phyloP scores from a whole-genome alignment of 768 basidiomycete genomes.

The Russula griseocarnosa region DNA sequence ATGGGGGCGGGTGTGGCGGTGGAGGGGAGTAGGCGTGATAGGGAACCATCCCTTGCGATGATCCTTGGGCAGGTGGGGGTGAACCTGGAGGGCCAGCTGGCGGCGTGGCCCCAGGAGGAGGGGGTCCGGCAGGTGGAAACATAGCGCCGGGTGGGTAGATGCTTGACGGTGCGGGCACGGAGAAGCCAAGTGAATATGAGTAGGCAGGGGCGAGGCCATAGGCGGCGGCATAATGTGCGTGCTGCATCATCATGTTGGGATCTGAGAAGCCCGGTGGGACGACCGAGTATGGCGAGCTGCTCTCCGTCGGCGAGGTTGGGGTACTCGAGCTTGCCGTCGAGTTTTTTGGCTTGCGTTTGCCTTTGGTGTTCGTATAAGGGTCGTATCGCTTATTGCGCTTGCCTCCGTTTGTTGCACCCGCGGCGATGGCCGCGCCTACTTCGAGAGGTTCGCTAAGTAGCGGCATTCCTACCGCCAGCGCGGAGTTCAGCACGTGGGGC shows the following conservation, averaged over 20 bases:
- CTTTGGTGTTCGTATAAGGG: conserved; percentile 31
- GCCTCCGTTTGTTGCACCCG: conserved; percentile 17
- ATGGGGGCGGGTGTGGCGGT: conserved; percentile 4
- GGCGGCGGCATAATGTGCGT: conserved; percentile 25
- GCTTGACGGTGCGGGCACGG: conserved; percentile 16
- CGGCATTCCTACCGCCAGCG: conserved; percentile 26
- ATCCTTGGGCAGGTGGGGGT: conserved; percentile 9
- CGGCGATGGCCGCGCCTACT: conserved; percentile 13
- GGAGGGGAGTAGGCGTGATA: conserved; percentile 14
- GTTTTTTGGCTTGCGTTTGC: conserved; percentile 23
- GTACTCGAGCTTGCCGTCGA: conserved; percentile 14
- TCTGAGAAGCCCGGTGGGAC: conserved; percentile 20
- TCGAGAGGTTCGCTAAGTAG: conserved; percentile 26
- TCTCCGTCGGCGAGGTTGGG: conserved; percentile 24
- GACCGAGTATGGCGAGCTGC: conserved; percentile 10
- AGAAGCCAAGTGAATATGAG: conserved; percentile 23
- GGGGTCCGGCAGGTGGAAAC: conserved; percentile 19
- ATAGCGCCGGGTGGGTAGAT: conserved; percentile 10
- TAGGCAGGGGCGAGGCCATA: conserved; percentile 24
- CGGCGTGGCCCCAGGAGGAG: conserved; percentile 4
- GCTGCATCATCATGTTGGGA: conserved; percentile 27
- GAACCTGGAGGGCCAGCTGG: conserved; percentile 17
- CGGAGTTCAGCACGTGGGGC: conserved; percentile 32
- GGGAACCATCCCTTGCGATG: conserved; percentile 15
- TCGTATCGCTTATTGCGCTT: conserved; percentile 37